A percentile compares a stretch with the other conserved stretches of the same genome.
phyloP scores from a whole-genome alignment of 768 basidiomycete species.

The Leccinum barrowsii region DNA sequence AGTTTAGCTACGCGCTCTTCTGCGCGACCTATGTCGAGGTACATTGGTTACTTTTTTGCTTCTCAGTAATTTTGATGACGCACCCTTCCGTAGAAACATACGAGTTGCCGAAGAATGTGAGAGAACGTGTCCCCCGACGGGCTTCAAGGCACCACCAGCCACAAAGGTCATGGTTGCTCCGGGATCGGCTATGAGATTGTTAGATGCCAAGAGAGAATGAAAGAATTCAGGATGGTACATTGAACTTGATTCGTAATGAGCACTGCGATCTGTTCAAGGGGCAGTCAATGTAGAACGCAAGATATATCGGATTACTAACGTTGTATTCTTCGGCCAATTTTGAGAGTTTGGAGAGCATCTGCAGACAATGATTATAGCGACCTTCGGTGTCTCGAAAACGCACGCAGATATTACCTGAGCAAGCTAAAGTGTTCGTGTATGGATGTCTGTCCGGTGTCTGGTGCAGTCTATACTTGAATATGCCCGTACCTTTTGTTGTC shows the following conservation, averaged over 20 bases:
- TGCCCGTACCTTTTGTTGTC: slow-evolving; percentile 76
- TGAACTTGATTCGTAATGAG: slow-evolving; percentile 93
- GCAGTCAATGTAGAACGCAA: neutral
- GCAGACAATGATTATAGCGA: neutral
- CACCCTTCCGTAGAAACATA: slow-evolving; percentile 85
- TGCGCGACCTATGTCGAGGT: slow-evolving; percentile 59
- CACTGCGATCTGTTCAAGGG: slow-evolving; percentile 61
- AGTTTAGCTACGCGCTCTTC: slow-evolving; percentile 90
- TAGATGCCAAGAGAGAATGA: neutral
- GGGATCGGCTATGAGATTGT: slow-evolving; percentile 66
- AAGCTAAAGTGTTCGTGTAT: slow-evolving; percentile 46
- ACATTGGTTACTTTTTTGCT: neutral
- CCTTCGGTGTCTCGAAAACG: neutral
- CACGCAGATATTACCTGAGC: slow-evolving; percentile 57
- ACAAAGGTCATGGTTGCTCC: slow-evolving; percentile 96
- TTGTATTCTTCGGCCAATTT: slow-evolving; percentile 93
- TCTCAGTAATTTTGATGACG: slow-evolving; percentile 4
- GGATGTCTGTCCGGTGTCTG: slow-evolving; percentile 2
- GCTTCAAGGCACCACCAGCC: slow-evolving; percentile 88
- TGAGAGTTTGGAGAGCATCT: slow-evolving; percentile 90
- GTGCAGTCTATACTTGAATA: neutral
- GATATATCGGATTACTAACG: slow-evolving; percentile 35
- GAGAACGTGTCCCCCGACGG: slow-evolving; percentile 85
- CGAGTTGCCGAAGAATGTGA: slow-evolving; percentile 87
- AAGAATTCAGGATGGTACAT: slow-evolving; percentile 41